Evolutionary conservation across 352 stramenopile genomes (phyloP).

Genomic region (Pythium myriotylum): DNA sequence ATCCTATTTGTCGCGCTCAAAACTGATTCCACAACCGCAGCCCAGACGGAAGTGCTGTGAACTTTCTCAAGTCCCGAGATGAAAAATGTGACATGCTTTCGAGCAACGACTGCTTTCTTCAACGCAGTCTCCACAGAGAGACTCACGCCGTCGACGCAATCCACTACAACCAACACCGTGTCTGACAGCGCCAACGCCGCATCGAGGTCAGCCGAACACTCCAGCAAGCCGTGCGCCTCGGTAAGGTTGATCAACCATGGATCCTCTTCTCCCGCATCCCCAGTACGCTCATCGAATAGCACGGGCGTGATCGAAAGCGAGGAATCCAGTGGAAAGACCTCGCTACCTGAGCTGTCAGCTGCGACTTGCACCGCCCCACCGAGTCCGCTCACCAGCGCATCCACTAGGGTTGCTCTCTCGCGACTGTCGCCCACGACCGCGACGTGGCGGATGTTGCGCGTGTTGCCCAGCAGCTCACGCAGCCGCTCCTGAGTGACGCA

Average conservation of each 20-base stretch:
- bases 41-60: neutral
- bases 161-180: slow-evolving; percentile 5
- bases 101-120: neutral
- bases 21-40: neutral
- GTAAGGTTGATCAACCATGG: slow-evolving; percentile 6
- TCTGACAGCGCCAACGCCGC: slow-evolving; percentile 9
- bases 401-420: slow-evolving; percentile 8
- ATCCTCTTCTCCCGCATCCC: neutral
- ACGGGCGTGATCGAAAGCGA: slow-evolving; percentile 1
- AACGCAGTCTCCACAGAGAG: slow-evolving; percentile 5
- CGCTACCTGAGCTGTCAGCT: neutral
- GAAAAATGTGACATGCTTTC: slow-evolving; percentile 1
- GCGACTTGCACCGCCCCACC: neutral
- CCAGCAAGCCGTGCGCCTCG: slow-evolving; percentile 4
- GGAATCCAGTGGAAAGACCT: too few relatives aligned
- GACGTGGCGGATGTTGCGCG: slow-evolving; percentile 3
- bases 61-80: slow-evolving; percentile 1
- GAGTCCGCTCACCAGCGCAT: neutral
- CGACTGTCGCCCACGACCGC: slow-evolving; percentile 11
- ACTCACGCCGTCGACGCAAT: slow-evolving; percentile 8
- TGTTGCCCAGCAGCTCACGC: neutral
- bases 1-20: neutral
- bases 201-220: neutral
- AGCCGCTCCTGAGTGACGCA: neutral
- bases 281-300: neutral